Base-by-base conservation (phyloP, 73 alveolate genomes). In the Durusdinium trenchii region DNA sequence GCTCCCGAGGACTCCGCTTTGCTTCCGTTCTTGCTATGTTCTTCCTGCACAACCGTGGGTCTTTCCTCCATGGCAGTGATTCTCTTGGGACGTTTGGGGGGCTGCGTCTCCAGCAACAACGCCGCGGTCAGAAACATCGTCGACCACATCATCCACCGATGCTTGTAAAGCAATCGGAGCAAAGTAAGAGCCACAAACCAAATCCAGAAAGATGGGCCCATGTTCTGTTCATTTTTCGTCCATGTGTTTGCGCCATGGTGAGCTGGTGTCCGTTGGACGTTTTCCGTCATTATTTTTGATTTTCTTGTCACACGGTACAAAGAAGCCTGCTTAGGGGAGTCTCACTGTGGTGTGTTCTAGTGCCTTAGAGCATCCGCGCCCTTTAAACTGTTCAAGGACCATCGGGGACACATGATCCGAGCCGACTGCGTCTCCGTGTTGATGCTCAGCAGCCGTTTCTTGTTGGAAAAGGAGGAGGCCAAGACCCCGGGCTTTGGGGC, bases 381-480 rank as follows among this genome's bases (percentile, higher is more conserved):
- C n/a, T n/a, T n/a, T n/a, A n/a, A n/a, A n/a, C n/a, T n/a, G n/a
- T n/a, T n/a, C n/a, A n/a, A n/a, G n/a, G n/a, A n/a, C n/a, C n/a
- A n/a, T n/a, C n/a, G n/a, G 51, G 51, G 51, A 26, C 28, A 6
- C 51, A n/a, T 12, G 51, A 50, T 26, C 43, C 14, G 32, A 50
- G 38, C 94, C 35, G 94, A 83, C n/a, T 83, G 94, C 76, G 14
- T 83, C 2, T 83, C 94, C 16, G 52, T 83, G 35, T 2, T 51
- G 76, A 51, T 51, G 28, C 52, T 51, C 4, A 3, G 48, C 40
- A 36, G 35, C 94, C 28, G 52, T 32, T 83, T 73, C 94, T 9
- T 83, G 81, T 32, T 85, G 81, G 96, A 87, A 50, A 42, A 64
- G 64, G 71, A 42, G 9, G 96, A 61, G 47, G 96, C 96, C 46